Percentiles rank a stretch among this genome's conserved stretches.
phyloP scores from a whole-genome alignment of 352 stramenopile genomes.

The Pythium dissimile region DNA sequence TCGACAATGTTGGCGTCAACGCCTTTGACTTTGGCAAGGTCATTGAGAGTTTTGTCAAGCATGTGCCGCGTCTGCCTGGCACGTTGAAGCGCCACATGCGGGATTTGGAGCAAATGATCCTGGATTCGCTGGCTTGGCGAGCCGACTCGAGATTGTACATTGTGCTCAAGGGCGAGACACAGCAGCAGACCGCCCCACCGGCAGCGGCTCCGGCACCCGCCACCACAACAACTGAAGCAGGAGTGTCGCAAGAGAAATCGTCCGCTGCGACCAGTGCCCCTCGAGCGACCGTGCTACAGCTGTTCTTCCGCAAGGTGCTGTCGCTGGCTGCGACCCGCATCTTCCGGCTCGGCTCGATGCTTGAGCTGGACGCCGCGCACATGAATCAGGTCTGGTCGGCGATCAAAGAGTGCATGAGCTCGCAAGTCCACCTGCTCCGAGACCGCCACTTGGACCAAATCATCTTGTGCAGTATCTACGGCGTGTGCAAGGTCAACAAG shows the following conservation, averaged over 20 bases:
- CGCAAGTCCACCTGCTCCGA: conserved; percentile 51
- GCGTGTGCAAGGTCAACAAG: conserved; percentile 83
- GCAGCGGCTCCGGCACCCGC: neutral
- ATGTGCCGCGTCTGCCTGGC: conserved; percentile 63
- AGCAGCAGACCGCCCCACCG: neutral
- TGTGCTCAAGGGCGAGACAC: conserved; percentile 40
- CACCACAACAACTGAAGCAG: conserved; percentile 9
- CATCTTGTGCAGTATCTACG: conserved; percentile 81
- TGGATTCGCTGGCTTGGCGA: conserved; percentile 75
- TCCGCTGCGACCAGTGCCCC: conserved; percentile 15
- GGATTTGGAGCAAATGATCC: conserved; percentile 80
- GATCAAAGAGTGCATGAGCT: conserved; percentile 78
- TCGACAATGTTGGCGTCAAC: conserved; percentile 71
- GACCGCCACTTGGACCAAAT: conserved; percentile 82
- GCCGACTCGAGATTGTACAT: conserved; percentile 69
- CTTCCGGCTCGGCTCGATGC: conserved; percentile 59
- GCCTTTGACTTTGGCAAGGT: conserved; percentile 87
- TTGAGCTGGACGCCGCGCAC: conserved; percentile 69
- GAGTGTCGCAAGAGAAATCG: neutral
- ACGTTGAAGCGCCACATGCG: conserved; percentile 84
- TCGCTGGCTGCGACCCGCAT: conserved; percentile 79
- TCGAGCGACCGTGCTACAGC: conserved; percentile 48
- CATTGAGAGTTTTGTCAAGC: conserved; percentile 86
- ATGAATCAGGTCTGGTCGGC: conserved; percentile 87
- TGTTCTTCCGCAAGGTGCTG: conserved; percentile 86